These are phyloP conservation scores for Jatropha multifida DNA, from an alignment of 441 rosid genomes.

Conservation along the genomic window DNA sequence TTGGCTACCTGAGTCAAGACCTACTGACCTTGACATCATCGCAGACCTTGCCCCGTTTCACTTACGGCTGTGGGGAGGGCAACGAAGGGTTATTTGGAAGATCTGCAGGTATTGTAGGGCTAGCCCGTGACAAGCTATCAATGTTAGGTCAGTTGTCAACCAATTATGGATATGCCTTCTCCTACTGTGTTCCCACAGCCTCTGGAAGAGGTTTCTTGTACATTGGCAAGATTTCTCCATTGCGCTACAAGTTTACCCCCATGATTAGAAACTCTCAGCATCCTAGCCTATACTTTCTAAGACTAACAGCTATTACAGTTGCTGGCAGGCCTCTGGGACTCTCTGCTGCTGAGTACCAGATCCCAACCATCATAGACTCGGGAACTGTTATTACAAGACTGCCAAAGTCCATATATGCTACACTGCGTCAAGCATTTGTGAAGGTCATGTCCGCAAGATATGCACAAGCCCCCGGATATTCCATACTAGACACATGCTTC, in stretches of 20 bases:
- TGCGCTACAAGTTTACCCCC: constrained; percentile 34
- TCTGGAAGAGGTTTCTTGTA: constrained; percentile 31
- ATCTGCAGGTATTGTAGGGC: constrained; percentile 47
- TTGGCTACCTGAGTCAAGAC: constrained; percentile 46
- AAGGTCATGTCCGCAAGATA: constrained; percentile 36
- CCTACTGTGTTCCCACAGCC: constrained; percentile 49
- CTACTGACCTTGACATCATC: constrained; percentile 32
- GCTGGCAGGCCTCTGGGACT: constrained; percentile 35
- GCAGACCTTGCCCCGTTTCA: constrained; percentile 30
- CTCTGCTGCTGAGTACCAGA: constrained; percentile 19
- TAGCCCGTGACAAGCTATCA: constrained; percentile 44
- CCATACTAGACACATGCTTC: constrained; percentile 51
- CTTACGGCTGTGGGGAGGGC: constrained; percentile 48
- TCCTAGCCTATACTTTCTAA: constrained; percentile 39
- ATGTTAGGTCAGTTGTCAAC: constrained; percentile 33
- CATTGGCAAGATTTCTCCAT: constrained; percentile 24
- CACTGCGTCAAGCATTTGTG: constrained; percentile 34
- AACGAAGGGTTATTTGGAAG: constrained; percentile 39
- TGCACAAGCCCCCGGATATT: constrained; percentile 28
- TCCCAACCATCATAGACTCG: constrained; percentile 51
- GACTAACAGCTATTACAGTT: constrained; percentile 30
- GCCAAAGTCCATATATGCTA: constrained; percentile 36
- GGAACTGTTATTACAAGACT: constrained; percentile 55
- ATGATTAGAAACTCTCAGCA: constrained; percentile 21
- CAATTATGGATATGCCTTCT: constrained; percentile 35